These are phyloP conservation scores for Hypholoma fasciculare DNA, from an alignment of 768 basidiomycete genomes.

Conservation along the genomic window DNA sequence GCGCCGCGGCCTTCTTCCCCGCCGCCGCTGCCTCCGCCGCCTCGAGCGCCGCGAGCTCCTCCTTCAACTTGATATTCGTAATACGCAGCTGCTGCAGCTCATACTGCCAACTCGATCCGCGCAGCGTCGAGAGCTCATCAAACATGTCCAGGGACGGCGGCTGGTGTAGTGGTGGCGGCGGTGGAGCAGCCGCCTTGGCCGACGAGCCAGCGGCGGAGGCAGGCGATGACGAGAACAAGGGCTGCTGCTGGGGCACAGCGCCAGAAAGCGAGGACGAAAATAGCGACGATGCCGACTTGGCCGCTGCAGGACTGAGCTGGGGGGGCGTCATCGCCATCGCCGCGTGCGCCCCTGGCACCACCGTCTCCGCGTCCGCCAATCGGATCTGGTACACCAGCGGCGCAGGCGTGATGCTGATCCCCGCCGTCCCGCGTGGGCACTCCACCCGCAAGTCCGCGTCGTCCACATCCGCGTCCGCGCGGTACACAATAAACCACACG, in stretches of 20 bases:
- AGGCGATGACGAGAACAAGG: background rate
- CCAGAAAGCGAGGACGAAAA: slow-evolving; percentile 13
- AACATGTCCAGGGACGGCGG: slow-evolving; percentile 49
- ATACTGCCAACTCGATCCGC: slow-evolving; percentile 90
- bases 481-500: slow-evolving; percentile 28
- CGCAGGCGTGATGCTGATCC: slow-evolving; percentile 30
- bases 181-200: background rate
- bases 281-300: background rate
- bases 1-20: background rate
- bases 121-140: slow-evolving; percentile 64
- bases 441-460: background rate
- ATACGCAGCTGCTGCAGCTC: slow-evolving; percentile 84
- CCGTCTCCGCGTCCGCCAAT: slow-evolving; percentile 22
- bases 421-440: slow-evolving; percentile 1
- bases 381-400: slow-evolving; percentile 40
- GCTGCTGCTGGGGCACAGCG: background rate
- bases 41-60: slow-evolving; percentile 18
- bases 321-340: slow-evolving; percentile 2
- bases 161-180: background rate
- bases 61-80: slow-evolving; percentile 18
- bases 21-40: slow-evolving; percentile 6
- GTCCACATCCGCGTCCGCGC: slow-evolving; percentile 19
- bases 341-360: slow-evolving; percentile 5
- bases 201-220: slow-evolving; percentile 1
- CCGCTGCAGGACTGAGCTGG: background rate